Base-by-base conservation (phyloP, 23 red algal species). In the Gracilaria gracilis region DNA sequence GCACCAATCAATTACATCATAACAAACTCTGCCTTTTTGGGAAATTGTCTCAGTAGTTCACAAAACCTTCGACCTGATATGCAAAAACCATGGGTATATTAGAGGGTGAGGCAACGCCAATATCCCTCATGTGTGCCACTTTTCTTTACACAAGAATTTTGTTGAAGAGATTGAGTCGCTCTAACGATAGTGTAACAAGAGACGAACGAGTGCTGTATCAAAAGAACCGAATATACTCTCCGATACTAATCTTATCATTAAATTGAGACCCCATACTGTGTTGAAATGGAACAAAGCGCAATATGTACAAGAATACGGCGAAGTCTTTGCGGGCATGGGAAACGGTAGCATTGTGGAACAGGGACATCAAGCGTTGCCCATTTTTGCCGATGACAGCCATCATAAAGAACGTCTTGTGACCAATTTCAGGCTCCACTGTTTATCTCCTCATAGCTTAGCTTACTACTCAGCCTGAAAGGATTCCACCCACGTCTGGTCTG, bases 201-300 rank as follows among this genome's bases (percentile, higher is more conserved):
- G 42, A 74, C 3, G 24, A 74, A 46, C 67, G 24, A 4, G 17
- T 74, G 2, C 2, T 58, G 5, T 58, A 58, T 58, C 54, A 25
- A 4, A 15, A 21, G 67, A 74, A 20, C 29, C 67, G 67, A 9
- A 74, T 74, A 15, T 74, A 74, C 67, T 28, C 21, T 74, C 67
- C 67, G 8, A 21, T 74, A 4, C 6, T n/a, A 4, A 21, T 21
- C 19, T 21, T 74, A 17, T 6, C 67, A 4, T 74, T 74, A 6
- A 2, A 11, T 25, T 28, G 6, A 3, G 67, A 74, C 20, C 6
- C 67, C 24, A 17, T 74, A 46, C 29, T 46, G 11, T 46, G 42
- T 7, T 46, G 11, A 4, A 7, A 46, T 46, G 42, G 42, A 46
- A 46, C 5, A 11, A 46, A 74, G 17, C 4, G 17, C 13, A 70